phyloP scores from a whole-genome alignment of 2,329 filamentous ascomycete genomes.

The Trichoderma sp. region DNA sequence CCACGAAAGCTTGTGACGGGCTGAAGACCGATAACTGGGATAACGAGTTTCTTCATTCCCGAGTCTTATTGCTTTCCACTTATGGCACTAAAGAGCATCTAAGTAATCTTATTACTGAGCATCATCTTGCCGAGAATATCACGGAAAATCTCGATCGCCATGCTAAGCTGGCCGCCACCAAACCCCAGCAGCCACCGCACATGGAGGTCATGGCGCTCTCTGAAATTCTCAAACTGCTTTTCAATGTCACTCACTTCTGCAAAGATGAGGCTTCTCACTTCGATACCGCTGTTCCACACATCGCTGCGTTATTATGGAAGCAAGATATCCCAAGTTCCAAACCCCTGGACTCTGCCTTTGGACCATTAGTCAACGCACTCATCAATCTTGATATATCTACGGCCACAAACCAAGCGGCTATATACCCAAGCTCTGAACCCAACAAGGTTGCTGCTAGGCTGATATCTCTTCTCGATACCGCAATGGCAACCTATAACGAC shows the following conservation, averaged over 20 bases:
- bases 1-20: constrained; percentile 67
- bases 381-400: constrained; percentile 74
- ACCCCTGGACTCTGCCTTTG: constrained; percentile 73
- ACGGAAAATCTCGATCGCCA: constrained; percentile 73
- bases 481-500: constrained; percentile 66
- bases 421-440: constrained; percentile 69
- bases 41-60: constrained; percentile 76
- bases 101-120: constrained; percentile 52
- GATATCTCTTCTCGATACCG: constrained; percentile 69
- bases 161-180: constrained; percentile 49
- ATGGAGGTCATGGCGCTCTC: constrained; percentile 80
- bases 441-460: constrained; percentile 66
- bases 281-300: constrained; percentile 66
- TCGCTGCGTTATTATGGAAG: constrained; percentile 71
- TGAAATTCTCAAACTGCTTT: constrained; percentile 85
- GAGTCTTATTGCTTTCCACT: constrained; percentile 50
- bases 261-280: constrained; percentile 66
- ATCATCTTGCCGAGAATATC: constrained; percentile 59
- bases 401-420: constrained; percentile 54
- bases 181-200: constrained; percentile 46
- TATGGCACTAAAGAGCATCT: constrained; percentile 56
- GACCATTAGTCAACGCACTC: constrained; percentile 76
- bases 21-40: constrained; percentile 76
- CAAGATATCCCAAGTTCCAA: constrained; percentile 60
- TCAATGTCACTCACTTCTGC: constrained; percentile 81